These are phyloP conservation scores for Coemansia sp. DNA, from an alignment of 192 early-diverging fungal species.

Conservation along the genomic window DNA sequence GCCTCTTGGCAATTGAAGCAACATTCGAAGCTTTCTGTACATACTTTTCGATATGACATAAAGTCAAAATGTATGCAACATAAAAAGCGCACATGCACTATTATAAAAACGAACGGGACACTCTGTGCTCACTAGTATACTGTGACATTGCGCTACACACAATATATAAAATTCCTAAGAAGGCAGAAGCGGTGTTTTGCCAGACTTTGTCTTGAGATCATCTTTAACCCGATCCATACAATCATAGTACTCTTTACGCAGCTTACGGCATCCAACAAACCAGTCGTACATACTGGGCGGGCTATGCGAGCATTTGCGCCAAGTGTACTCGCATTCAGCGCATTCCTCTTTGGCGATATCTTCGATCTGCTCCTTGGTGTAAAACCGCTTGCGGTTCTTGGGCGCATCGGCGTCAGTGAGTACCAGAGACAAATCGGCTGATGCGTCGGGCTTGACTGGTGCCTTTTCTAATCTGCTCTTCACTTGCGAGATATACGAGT, in stretches of 20 bases:
- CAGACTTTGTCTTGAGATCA: constrained; percentile 23
- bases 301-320: constrained; percentile 30
- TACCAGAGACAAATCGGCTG: constrained; percentile 21
- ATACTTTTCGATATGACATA: constrained; percentile 20
- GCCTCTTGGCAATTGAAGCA: constrained; percentile 18
- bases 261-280: constrained; percentile 28
- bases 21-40: constrained; percentile 48
- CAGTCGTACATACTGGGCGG: constrained; percentile 30
- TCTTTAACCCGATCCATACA: constrained; percentile 26
- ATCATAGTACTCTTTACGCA: constrained; percentile 21
- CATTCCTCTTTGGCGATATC: constrained; percentile 42
- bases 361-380: constrained; percentile 37
- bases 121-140: not conserved
- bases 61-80: constrained; percentile 47
- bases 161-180: not conserved
- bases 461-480: constrained; percentile 26
- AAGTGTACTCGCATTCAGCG: constrained; percentile 40
- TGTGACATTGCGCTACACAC: not conserved
- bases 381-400: constrained; percentile 29
- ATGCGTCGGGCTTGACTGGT: constrained; percentile 32
- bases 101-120: not conserved
- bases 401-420: constrained; percentile 36
- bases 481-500: constrained; percentile 34
- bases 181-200: constrained; percentile 16
- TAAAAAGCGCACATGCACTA: constrained; percentile 1